phyloP scores from a whole-genome alignment of 139 green algal species.

The Choricystis sp. region DNA sequence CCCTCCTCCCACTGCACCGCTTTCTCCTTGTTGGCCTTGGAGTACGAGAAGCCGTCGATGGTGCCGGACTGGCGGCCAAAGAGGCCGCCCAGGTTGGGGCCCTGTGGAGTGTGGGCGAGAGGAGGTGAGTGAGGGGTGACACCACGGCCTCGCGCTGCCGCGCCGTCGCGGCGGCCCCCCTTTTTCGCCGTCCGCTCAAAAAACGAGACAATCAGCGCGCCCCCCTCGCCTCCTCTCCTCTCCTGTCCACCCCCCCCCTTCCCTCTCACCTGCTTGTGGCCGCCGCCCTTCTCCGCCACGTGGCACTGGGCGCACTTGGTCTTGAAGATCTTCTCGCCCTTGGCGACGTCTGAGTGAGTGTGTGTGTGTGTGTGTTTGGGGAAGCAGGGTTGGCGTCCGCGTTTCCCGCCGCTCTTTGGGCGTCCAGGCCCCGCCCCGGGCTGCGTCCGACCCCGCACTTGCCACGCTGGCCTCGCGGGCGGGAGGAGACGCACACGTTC shows the following conservation, averaged over 20 bases:
- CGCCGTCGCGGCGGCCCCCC: too few species aligned
- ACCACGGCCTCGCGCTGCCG: too few species aligned
- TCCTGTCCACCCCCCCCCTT: too few species aligned
- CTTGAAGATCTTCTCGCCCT: slow-evolving; percentile 89
- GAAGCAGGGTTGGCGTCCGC: neutral
- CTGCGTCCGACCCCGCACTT: neutral
- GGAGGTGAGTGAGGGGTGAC: too few species aligned
- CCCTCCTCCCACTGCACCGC: slow-evolving; percentile 68
- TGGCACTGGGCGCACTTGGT: slow-evolving; percentile 97
- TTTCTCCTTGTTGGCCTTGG: slow-evolving; percentile 94
- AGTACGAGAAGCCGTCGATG: slow-evolving; percentile 82
- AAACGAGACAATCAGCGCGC: slow-evolving; percentile 1
- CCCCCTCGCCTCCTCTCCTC: too few species aligned
- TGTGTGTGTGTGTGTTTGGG: neutral
- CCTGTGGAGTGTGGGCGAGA: too few species aligned
- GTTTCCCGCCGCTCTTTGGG: neutral
- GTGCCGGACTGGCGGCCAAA: slow-evolving; percentile 70
- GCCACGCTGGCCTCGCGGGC: too few species aligned
- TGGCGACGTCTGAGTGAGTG: slow-evolving; percentile 22
- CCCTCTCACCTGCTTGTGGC: slow-evolving; percentile 88
- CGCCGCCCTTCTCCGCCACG: slow-evolving; percentile 72
- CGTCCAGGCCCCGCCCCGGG: neutral
- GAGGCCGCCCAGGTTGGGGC: slow-evolving; percentile 88
- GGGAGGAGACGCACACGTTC: too few species aligned
- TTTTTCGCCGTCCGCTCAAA: neutral